These are phyloP conservation scores for Seiridium cupressi DNA, from an alignment of 2,329 filamentous ascomycete species.

Conservation along the genomic window DNA sequence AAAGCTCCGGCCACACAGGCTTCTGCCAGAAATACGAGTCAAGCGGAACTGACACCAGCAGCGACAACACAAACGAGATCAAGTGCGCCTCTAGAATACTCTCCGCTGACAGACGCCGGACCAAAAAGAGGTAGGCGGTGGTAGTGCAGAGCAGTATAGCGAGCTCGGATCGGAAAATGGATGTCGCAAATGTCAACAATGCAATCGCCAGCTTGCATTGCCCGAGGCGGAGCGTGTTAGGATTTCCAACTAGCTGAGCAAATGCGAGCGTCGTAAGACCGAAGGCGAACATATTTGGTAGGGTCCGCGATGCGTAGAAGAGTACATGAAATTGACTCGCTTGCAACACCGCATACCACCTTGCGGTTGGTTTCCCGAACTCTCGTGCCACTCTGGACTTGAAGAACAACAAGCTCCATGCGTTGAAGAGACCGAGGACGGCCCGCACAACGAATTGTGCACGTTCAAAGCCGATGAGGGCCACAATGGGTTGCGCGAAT, in stretches of 20 bases:
- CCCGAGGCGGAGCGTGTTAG: slow-evolving; percentile 28
- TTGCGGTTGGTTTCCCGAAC: slow-evolving; percentile 66
- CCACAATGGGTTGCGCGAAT: slow-evolving; percentile 65
- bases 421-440: slow-evolving; percentile 77
- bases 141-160: slow-evolving; percentile 74
- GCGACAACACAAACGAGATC: slow-evolving; percentile 62
- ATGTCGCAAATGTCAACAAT: slow-evolving; percentile 74
- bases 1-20: slow-evolving; percentile 84
- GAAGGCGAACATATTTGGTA: slow-evolving; percentile 98
- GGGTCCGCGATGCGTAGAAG: slow-evolving; percentile 86
- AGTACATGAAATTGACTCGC: slow-evolving; percentile 87
- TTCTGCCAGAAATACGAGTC: slow-evolving; percentile 96
- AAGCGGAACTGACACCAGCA: slow-evolving; percentile 68
- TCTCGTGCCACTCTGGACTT: slow-evolving; percentile 59
- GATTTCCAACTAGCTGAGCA: slow-evolving; percentile 41
- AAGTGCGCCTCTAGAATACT: slow-evolving; percentile 64
- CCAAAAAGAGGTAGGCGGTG: slow-evolving; percentile 60
- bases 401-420: slow-evolving; percentile 65
- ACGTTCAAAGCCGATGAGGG: slow-evolving; percentile 52
- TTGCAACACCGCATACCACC: slow-evolving; percentile 80
- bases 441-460: slow-evolving; percentile 67
- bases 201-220: slow-evolving; percentile 66
- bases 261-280: slow-evolving; percentile 70
- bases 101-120: slow-evolving; percentile 16
- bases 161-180: slow-evolving; percentile 87